Evolutionary conservation across 805 yeast genomes (phyloP), one percentile per base, ranked within the genome.

Genomic region (Lachancea lanzarotensis): DNA sequence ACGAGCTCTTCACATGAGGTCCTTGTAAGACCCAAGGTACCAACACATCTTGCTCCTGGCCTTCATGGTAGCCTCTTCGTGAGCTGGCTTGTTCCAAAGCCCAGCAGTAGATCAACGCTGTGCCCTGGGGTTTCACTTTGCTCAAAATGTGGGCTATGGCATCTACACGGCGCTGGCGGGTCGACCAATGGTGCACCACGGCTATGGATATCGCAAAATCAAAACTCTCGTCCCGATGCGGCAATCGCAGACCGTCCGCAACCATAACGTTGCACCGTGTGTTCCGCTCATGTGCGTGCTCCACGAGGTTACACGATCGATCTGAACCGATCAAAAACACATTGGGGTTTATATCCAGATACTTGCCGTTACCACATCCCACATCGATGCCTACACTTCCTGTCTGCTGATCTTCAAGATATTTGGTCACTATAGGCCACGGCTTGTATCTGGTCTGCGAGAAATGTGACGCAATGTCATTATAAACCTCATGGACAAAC

Each of bases 341-440:
- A 37, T 83, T 72, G 8, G 74, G 70, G 62, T 91, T 90, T 11
- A 89, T 75, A 1, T 75, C 75, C 34, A 91, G 63, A 60, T 93
- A 93, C 60, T 93, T 93, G 2, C 98, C 98, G 62, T 93, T 93
- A 2, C 98, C 98, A 63, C 98, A 91, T 0, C 98, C 98, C 17
- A 91, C 87, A 66, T 93, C 98, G 25, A 89, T 71, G 1, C 98
- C 98, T 0, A 91, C 50, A 1, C 82, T 67, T 35, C 87, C 83
- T 5, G 67, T 66, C 0, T 60, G 47, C 54, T 77, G 75, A 1
- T 63, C 53, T 10, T 54, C 58, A 37, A 93, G 65, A 58, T 84
- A 93, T 48, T 72, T 63, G 42, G 85, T 86, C 20, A 93, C 98
- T 17, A 89, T 80, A 7, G 98, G 98, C 98, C 98, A 93, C 22